Percentiles rank a stretch among this genome's conserved stretches.
These are phyloP conservation scores for Colletotrichum tamarilloi DNA, from an alignment of 2,329 filamentous ascomycete genomes.

Conservation along the genomic window DNA sequence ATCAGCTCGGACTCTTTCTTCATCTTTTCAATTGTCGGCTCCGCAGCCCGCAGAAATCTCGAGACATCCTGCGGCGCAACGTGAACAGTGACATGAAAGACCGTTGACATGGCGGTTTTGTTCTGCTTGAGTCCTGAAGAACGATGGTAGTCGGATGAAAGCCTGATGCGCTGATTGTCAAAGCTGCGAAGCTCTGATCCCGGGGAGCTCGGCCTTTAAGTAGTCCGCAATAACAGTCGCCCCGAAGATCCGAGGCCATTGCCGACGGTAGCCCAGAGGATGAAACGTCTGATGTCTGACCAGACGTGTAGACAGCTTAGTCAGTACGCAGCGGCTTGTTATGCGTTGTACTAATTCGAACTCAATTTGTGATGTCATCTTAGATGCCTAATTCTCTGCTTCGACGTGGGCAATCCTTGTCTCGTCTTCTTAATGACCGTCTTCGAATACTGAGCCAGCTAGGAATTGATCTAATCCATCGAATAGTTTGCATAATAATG, in stretches of 20 bases:
- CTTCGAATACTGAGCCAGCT: not conserved
- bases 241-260: conserved; percentile 16
- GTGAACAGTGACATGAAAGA: conserved; percentile 30
- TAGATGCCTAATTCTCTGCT: not conserved
- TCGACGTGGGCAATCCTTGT: not conserved
- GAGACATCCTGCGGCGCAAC: conserved; percentile 25
- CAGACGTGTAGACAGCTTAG: not conserved
- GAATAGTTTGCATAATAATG: too few species aligned
- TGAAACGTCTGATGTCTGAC: conserved; percentile 33
- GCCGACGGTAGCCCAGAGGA: not conserved
- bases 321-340: not conserved
- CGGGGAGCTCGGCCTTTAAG: not conserved
- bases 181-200: not conserved
- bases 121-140: not conserved
- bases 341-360: not conserved
- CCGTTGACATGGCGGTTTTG: conserved; percentile 14
- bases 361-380: not conserved
- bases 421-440: not conserved
- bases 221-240: conserved; percentile 15
- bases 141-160: not conserved
- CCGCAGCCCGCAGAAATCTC: conserved; percentile 11
- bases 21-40: conserved; percentile 30
- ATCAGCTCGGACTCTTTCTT: conserved; percentile 27
- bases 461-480: not conserved
- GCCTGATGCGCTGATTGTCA: not conserved